phyloP scores from a whole-genome alignment of 805 yeast genomes.

The Teunomyces stri region DNA sequence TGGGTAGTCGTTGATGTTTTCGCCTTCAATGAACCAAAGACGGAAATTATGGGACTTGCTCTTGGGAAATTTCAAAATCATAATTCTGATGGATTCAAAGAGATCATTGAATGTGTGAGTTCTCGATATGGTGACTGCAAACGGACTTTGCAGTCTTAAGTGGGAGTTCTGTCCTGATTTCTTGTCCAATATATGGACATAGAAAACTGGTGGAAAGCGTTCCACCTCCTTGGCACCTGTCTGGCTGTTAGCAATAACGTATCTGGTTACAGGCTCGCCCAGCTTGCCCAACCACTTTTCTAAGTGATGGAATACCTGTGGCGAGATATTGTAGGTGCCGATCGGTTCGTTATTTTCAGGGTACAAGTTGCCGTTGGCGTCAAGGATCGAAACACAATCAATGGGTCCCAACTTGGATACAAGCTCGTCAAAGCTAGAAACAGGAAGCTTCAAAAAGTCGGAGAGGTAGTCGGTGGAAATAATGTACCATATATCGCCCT shows the following conservation, averaged over 20 bases:
- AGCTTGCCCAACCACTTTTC: conserved; percentile 54
- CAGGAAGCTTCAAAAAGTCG: conserved; percentile 34
- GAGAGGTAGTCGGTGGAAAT: conserved; percentile 48
- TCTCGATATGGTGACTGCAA: conserved; percentile 25
- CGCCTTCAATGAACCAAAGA: conserved; percentile 36
- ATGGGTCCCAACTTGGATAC: conserved; percentile 44
- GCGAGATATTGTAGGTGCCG: conserved; percentile 33
- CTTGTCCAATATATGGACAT: conserved; percentile 32
- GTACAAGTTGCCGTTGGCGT: conserved; percentile 43
- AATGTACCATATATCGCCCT: conserved; percentile 50
- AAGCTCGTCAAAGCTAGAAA: conserved; percentile 24
- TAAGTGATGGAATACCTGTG: conserved; percentile 44
- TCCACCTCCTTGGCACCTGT: conserved; percentile 32
- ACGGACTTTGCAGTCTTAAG: conserved; percentile 7
- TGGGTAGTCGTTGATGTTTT: conserved; percentile 21
- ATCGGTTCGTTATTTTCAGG: conserved; percentile 17
- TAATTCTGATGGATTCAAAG: conserved; percentile 22
- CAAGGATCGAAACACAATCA: conserved; percentile 44
- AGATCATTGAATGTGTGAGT: conserved; percentile 35
- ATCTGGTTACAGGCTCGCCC: conserved; percentile 35
- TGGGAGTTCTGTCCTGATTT: conserved; percentile 7
- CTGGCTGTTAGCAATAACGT: conserved; percentile 21
- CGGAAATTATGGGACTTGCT: conserved; percentile 19
- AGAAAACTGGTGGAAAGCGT: conserved; percentile 34
- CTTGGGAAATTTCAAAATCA: conserved; percentile 19